These are phyloP conservation scores for Takashimella tepidaria DNA, from an alignment of 1,284 basidiomycete genomes.

Conservation along the genomic window DNA sequence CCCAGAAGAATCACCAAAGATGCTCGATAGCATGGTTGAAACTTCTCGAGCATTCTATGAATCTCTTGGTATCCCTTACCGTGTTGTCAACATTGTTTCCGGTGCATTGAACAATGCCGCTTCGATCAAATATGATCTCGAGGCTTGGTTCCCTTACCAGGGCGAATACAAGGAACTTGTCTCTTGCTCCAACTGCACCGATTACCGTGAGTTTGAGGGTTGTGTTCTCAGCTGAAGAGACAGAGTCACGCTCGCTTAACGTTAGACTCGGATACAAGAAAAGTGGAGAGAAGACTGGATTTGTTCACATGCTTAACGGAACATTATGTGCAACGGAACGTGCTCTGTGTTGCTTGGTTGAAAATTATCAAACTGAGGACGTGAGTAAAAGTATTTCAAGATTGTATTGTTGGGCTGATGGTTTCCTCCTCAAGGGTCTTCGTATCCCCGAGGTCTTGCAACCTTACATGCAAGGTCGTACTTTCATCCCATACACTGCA, in stretches of 20 bases:
- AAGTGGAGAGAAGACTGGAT: conserved; percentile 78
- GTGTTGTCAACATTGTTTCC: conserved; percentile 91
- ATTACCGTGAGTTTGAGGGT: conserved; percentile 67
- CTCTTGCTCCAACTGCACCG: conserved; percentile 88
- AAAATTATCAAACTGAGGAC: conserved; percentile 95
- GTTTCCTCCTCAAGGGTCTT: conserved; percentile 81
- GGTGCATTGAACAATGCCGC: conserved; percentile 96
- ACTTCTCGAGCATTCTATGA: conserved; percentile 94
- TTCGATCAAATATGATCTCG: conserved; percentile 93
- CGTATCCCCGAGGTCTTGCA: conserved; percentile 80
- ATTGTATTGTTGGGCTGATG: too few relatives aligned
- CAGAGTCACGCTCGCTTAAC: conserved; percentile 84
- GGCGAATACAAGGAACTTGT: conserved; percentile 91
- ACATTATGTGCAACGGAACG: conserved; percentile 96
- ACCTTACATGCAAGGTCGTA: conserved; percentile 93
- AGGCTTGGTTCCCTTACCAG: conserved; percentile 99
- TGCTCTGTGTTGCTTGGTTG: conserved; percentile 93
- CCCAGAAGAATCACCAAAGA: conserved; percentile 88
- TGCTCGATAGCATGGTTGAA: conserved; percentile 85
- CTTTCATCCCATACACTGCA: conserved; percentile 73
- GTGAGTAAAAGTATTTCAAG: too few relatives aligned
- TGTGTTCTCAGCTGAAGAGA: background rate
- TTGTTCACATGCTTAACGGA: conserved; percentile 97
- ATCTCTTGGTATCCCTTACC: conserved; percentile 84
- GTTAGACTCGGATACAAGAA: conserved; percentile 83